phyloP scores from a whole-genome alignment of 2,329 filamentous ascomycete genomes.

The Trichoderma afroharzianum region DNA sequence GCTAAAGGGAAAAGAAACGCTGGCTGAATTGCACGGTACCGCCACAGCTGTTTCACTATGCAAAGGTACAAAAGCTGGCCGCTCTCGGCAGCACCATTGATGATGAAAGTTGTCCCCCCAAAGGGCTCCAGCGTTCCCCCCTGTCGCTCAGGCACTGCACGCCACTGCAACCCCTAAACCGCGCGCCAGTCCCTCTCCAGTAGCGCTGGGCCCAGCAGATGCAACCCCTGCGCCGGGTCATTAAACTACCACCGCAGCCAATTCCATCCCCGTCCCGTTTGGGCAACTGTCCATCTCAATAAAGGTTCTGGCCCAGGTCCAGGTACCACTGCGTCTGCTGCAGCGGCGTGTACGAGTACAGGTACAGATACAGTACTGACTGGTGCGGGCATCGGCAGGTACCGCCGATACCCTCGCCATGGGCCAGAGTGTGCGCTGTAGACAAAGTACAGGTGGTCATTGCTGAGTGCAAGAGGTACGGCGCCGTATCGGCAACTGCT shows the following conservation, averaged over 20 bases:
- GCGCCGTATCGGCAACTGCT: background rate
- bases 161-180: constrained; percentile 15
- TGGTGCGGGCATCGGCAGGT: background rate
- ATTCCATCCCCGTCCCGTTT: constrained; percentile 32
- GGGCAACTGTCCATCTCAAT: constrained; percentile 26
- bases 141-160: background rate
- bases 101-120: background rate
- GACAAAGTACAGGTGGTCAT: background rate
- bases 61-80: background rate
- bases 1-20: constrained; percentile 4
- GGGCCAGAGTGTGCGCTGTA: background rate
- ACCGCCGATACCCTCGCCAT: background rate
- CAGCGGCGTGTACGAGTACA: background rate
- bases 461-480: background rate
- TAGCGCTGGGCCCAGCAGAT: background rate
- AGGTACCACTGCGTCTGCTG: background rate
- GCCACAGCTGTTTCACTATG: constrained; percentile 11
- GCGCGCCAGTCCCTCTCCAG: constrained; percentile 6
- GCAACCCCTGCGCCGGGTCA: constrained; percentile 24
- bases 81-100: background rate
- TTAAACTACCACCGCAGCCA: constrained; percentile 35
- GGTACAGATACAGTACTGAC: background rate
- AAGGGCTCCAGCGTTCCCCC: background rate
- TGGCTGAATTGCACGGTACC: constrained; percentile 1
- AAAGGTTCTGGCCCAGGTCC: constrained; percentile 1